Evolutionary conservation across 2,329 filamentous ascomycete genomes (phyloP).

Genomic region (Arthroderma uncinatum): DNA sequence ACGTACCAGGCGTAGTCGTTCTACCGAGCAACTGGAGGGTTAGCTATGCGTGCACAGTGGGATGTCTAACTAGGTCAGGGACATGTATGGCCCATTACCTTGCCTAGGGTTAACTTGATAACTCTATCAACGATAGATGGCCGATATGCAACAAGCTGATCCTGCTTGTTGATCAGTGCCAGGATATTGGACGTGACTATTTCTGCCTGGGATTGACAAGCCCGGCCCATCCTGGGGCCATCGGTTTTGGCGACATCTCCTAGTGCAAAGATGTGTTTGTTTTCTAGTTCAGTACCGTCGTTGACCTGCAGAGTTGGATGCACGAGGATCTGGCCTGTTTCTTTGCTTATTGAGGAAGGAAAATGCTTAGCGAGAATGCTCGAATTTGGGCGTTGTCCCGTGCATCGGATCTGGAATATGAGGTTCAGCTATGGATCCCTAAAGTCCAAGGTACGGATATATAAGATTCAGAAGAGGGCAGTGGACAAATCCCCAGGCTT

Average conservation of each 20-base stretch:
- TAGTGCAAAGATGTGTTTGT: constrained; percentile 45
- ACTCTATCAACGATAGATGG: constrained; percentile 39
- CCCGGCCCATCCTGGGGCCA: constrained; percentile 43
- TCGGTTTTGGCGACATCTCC: constrained; percentile 50
- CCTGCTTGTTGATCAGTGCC: constrained; percentile 33
- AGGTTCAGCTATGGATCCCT: not conserved
- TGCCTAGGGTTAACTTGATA: constrained; percentile 45
- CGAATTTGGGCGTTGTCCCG: constrained; percentile 11
- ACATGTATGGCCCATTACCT: constrained; percentile 29
- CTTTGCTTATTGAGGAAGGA: constrained; percentile 35
- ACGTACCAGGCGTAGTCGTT: constrained; percentile 5
- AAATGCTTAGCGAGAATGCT: constrained; percentile 23
- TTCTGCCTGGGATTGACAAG: constrained; percentile 44
- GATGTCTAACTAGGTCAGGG: not conserved
- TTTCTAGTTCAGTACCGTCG: constrained; percentile 13
- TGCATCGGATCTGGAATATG: constrained; percentile 15
- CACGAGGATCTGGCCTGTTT: constrained; percentile 43
- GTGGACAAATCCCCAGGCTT: not conserved
- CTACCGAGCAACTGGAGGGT: not conserved
- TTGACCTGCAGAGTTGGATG: constrained; percentile 47
- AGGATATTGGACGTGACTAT: constrained; percentile 47
- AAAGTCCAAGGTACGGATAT: not conserved
- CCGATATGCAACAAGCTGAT: constrained; percentile 32
- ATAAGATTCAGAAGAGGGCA: not conserved
- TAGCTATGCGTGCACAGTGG: too few species aligned